A percentile compares a stretch with the other conserved stretches of the same genome.
Conservation (phyloP, 1,139 yeast species). For the Yamadazyma siamensis region DNA sequence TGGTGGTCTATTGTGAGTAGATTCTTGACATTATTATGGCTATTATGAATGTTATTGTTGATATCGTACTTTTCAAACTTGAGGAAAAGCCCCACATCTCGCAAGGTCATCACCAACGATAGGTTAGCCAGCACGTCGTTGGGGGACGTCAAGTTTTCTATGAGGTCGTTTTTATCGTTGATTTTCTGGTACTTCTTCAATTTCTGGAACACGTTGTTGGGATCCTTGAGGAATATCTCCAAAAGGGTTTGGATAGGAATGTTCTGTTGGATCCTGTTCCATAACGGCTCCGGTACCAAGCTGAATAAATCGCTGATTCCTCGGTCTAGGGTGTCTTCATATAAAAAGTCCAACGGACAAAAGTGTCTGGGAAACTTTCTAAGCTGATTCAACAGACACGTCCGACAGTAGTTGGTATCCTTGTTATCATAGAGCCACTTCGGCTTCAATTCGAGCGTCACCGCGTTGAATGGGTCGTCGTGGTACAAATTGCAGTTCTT, state of each 20-base stretch:
- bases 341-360: slow-evolving; percentile 43
- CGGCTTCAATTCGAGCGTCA: slow-evolving; percentile 44
- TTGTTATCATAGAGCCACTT: slow-evolving; percentile 47
- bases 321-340: slow-evolving; percentile 27
- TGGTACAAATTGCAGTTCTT: slow-evolving; percentile 37
- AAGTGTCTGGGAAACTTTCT: slow-evolving; percentile 35
- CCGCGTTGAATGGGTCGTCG: slow-evolving; percentile 20
- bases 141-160: slow-evolving; percentile 30
- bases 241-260: slow-evolving; percentile 32
- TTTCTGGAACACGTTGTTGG: slow-evolving; percentile 36
- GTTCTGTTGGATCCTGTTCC: slow-evolving; percentile 17
- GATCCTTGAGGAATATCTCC: slow-evolving; percentile 23
- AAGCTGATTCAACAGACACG: slow-evolving; percentile 41
- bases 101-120: slow-evolving; percentile 49
- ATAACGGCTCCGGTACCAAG: slow-evolving; percentile 22
- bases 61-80: slow-evolving; percentile 36
- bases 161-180: slow-evolving; percentile 31
- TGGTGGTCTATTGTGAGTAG: slow-evolving; percentile 23
- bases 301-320: slow-evolving; percentile 35
- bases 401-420: slow-evolving; percentile 39
- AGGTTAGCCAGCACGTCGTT: slow-evolving; percentile 45
- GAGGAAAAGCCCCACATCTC: slow-evolving; percentile 53
- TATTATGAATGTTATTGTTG: slow-evolving; percentile 28
- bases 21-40: slow-evolving; percentile 33
- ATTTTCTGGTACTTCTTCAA: slow-evolving; percentile 36